Conservation (phyloP, 2,329 filamentous ascomycete genomes). For the Penicillium paneum region DNA sequence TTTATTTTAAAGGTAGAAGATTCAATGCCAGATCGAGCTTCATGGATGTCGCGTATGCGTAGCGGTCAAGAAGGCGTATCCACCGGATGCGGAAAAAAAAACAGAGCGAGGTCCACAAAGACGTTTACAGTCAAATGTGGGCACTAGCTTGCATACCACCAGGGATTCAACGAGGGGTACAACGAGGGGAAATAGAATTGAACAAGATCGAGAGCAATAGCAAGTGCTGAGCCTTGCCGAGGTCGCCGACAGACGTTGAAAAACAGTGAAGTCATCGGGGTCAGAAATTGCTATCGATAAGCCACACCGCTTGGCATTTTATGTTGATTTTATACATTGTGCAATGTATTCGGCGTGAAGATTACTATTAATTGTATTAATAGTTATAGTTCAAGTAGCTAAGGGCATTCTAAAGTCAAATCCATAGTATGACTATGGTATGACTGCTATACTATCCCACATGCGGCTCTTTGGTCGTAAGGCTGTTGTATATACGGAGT, state of each 20-base stretch:
- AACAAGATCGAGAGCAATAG: not conserved
- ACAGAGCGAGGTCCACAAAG: not conserved
- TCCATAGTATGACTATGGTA: not conserved
- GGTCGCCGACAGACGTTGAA: not conserved
- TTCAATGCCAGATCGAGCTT: conserved; percentile 13
- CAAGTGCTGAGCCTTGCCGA: not conserved
- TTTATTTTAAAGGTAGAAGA: not conserved
- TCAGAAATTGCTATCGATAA: conserved; percentile 4
- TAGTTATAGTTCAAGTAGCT: not conserved
- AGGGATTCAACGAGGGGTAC: not conserved
- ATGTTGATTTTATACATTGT: not conserved
- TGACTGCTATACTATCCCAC: not conserved
- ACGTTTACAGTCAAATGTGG: not conserved
- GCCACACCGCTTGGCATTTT: not conserved
- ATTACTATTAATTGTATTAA: not conserved
- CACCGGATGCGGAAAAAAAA: conserved; percentile 12
- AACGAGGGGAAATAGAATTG: not conserved
- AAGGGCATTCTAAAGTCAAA: not conserved
- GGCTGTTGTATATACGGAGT: not conserved
- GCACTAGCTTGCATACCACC: conserved; percentile 1
- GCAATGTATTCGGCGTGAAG: not conserved
- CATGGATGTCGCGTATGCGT: conserved; percentile 3
- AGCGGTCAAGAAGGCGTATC: not conserved
- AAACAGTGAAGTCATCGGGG: conserved; percentile 8
- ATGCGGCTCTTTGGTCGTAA: not conserved